Base-by-base conservation (phyloP, 2,329 filamentous ascomycete species). In the Dactylonectria estremocensis region DNA sequence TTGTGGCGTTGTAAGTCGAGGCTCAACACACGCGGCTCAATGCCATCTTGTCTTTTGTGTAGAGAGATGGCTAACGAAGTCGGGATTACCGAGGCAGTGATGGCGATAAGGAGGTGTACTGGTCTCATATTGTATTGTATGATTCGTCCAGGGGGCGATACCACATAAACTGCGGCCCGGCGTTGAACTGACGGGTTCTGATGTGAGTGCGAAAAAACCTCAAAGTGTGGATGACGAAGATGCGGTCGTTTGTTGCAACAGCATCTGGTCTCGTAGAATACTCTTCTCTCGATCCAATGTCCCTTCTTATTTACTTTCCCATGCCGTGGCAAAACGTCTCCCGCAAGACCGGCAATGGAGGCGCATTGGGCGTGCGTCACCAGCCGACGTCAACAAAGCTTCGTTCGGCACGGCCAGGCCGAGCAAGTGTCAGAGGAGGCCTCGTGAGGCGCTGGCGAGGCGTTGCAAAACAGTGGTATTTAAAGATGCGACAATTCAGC, bases 1-100 rank as follows among this genome's bases (percentile, higher is more conserved):
- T 61, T 58, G 35, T 72, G 72, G 18, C 80, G 75, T 43, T 86
- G 79, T 5, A 85, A 83, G 46, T 83, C 73, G 64, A 89, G 73
- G 56, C 78, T 78, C 56, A 90, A 77, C 5, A 89, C 85, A 46
- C 81, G 84, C 2, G 84, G 82, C 20, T 75, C 67, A 18, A 63
- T 14, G 9, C 72, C 79, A 67, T 80, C 70, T 28, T 78, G 68
- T 40, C 74, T 76, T 61, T 77, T 76, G 13, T 69, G 74, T 24
- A 83, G 54, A 20, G 72, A 66, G 40, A 77, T 70, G 43, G 81
- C 71, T 2, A 69, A 75, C 2, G 78, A 67, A 9, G 69, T 60
- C 43, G 77, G 64, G 53, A 78, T 66, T 18, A 80, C 52, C 35
- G 76, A 74, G 52, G 77, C 50, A 5, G 67, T 14, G 33, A 69